Percentiles rank a stretch among this genome's conserved stretches.
Evolutionary conservation across 2,329 filamentous ascomycete genomes (phyloP).

Genomic region (Aspergillus latus): DNA sequence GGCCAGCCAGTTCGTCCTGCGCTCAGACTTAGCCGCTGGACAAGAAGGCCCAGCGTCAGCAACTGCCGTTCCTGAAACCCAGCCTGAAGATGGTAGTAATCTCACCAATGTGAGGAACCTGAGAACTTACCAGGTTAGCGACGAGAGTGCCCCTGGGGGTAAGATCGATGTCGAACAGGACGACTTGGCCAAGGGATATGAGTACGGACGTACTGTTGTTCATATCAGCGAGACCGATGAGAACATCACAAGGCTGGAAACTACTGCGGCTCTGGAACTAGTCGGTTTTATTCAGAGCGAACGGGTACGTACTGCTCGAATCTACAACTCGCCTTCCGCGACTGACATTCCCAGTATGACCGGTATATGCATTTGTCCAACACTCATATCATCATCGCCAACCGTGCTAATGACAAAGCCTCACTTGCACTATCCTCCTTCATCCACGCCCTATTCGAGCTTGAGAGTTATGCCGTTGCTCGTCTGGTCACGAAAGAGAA

Average conservation of each 20-base stretch:
- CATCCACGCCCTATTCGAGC: slow-evolving; percentile 80
- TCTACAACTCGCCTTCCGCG: slow-evolving; percentile 3
- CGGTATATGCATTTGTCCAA: slow-evolving; percentile 84
- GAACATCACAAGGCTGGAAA: slow-evolving; percentile 85
- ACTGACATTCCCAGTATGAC: slow-evolving; percentile 61
- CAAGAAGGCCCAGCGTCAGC: slow-evolving; percentile 57
- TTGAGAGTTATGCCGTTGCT: slow-evolving; percentile 82
- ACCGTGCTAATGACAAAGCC: slow-evolving; percentile 77
- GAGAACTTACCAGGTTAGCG: slow-evolving; percentile 78
- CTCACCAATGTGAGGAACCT: slow-evolving; percentile 72
- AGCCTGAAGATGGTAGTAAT: slow-evolving; percentile 36
- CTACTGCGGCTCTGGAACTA: slow-evolving; percentile 71
- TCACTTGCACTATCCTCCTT: slow-evolving; percentile 83
- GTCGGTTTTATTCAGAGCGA: slow-evolving; percentile 79
- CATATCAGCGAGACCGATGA: slow-evolving; percentile 83
- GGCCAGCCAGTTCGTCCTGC: slow-evolving; percentile 72
- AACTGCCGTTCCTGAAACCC: slow-evolving; percentile 40
- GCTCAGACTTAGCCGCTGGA: slow-evolving; percentile 45
- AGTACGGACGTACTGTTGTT: slow-evolving; percentile 89
- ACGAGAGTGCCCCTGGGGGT: slow-evolving; percentile 70
- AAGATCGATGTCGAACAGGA: slow-evolving; percentile 81
- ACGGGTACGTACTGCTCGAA: slow-evolving; percentile 52
- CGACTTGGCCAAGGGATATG: slow-evolving; percentile 85
- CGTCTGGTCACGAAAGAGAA: slow-evolving; percentile 81
- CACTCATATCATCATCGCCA: slow-evolving; percentile 72